Evolutionary conservation across 306 rosid genomes (phyloP), one percentile per base, ranked within the genome.

Genomic region (Trifolium fragiferum): DNA sequence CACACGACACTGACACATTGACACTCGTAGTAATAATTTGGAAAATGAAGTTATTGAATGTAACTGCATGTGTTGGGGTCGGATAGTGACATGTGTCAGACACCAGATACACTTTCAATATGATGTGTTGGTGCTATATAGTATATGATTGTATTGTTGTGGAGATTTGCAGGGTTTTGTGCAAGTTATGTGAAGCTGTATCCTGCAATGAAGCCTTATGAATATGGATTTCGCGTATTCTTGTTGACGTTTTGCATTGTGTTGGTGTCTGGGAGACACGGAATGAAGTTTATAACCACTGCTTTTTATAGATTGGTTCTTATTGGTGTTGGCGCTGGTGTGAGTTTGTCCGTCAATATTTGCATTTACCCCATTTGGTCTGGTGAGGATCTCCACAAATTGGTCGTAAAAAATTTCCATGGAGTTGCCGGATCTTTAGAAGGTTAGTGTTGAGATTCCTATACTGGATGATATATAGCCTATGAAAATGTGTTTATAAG

Each of bases 341-440:
- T 85, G 43, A 53, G 90, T 82, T 75, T 90, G 66, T 41, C 78
- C 71, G 85, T 90, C 23, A 90, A 90, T 75, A 83, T 88, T 76
- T 84, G 78, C 33, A 68, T 90, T 53, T 85, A 40, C 68, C 96
- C 96, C 60, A 90, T 90, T 54, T 90, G 96, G 96, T 67, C 96
- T 20, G 96, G 96, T 59, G 96, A 90, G 83, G 93, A 90, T 82
- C 89, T 90, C 14, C 96, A 90, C 81, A 88, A 90, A 83, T 73
- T 85, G 85, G 96, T 90, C 69, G 96, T 88, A 0, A 90, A 86
- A 80, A 88, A 88, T 75, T 88, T 90, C 75, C 38, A 3, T 50
- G 93, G 85, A 54, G 90, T 88, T 65, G 96, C 96, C 15, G 16
- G 65, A 54, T 88, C 96, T 61, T 76, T 90, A 82, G 96, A 90